A percentile compares a stretch with the other conserved stretches of the same genome.
These are phyloP conservation scores for Xylariales sp. DNA, from an alignment of 2,329 filamentous ascomycete species.

Conservation along the genomic window DNA sequence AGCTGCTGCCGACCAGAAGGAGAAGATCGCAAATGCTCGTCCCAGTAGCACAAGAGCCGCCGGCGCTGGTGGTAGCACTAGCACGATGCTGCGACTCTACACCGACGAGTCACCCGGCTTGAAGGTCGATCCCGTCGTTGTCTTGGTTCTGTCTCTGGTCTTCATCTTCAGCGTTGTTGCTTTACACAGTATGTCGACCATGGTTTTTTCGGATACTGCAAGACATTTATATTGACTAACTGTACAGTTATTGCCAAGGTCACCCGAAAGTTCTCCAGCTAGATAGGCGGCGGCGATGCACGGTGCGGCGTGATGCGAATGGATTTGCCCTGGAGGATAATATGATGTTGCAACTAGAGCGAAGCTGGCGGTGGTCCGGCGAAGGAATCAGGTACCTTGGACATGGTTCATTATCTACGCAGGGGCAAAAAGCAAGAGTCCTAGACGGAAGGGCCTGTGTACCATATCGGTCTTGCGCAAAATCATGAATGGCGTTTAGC, in stretches of 20 bases:
- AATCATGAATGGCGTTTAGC: background rate
- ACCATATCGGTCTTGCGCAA: background rate
- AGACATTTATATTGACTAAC: background rate
- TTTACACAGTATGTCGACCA: slow-evolving; percentile 73
- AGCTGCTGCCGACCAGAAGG: slow-evolving; percentile 94
- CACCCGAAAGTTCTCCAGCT: slow-evolving; percentile 78
- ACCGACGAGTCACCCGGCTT: slow-evolving; percentile 96
- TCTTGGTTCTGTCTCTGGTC: slow-evolving; percentile 90
- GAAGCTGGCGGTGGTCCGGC: no score
- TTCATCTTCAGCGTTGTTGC: slow-evolving; percentile 99
- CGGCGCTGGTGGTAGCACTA: slow-evolving; percentile 91
- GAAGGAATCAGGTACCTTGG: no score
- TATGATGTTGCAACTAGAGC: no score
- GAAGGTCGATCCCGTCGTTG: slow-evolving; percentile 96
- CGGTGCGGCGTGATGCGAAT: no score
- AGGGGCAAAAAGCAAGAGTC: background rate
- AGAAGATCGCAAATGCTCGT: slow-evolving; percentile 90
- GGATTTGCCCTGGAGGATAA: no score
- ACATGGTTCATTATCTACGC: background rate
- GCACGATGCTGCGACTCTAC: slow-evolving; percentile 99
- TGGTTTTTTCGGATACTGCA: slow-evolving; percentile 9
- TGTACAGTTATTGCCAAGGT: slow-evolving; percentile 85
- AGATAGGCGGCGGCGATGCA: no score
- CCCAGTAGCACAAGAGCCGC: slow-evolving; percentile 90
- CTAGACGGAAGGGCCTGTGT: background rate